Evolutionary conservation across 2,329 filamentous ascomycete genomes (phyloP).

Genomic region (Pyricularia pennisetigena): DNA sequence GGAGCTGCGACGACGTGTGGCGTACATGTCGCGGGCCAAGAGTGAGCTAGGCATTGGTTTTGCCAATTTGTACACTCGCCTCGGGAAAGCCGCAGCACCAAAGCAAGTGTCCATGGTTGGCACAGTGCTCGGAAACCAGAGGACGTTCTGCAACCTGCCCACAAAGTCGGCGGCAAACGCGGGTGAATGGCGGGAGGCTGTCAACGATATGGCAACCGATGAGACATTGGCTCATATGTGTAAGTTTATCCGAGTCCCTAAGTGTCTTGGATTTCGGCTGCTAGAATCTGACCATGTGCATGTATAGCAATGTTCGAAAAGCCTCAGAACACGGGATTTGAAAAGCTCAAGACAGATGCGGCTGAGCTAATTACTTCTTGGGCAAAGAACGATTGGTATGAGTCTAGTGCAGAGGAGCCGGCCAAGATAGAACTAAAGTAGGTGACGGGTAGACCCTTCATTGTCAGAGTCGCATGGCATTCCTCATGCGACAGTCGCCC

Average conservation of each 20-base stretch:
- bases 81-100: constrained; percentile 58
- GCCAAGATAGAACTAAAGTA: background rate
- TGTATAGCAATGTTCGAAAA: constrained; percentile 60
- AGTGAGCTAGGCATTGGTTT: constrained; percentile 63
- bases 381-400: constrained; percentile 58
- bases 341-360: constrained; percentile 54
- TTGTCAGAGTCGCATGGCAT: background rate
- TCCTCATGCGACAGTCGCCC: background rate
- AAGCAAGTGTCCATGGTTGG: constrained; percentile 36
- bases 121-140: constrained; percentile 54
- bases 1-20: constrained; percentile 67
- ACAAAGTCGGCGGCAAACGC: constrained; percentile 29
- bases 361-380: constrained; percentile 56
- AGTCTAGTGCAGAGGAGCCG: constrained; percentile 32
- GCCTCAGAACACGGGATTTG: constrained; percentile 63
- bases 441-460: background rate
- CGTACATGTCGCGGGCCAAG: constrained; percentile 55
- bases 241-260: constrained; percentile 24
- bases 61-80: constrained; percentile 76
- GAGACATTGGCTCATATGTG: constrained; percentile 75
- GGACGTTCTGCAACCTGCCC: constrained; percentile 86
- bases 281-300: background rate
- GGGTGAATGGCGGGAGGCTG: constrained; percentile 55
- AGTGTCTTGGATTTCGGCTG: background rate
- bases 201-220: constrained; percentile 71